Percentiles rank a stretch among this genome's conserved stretches.
Evolutionary conservation across 768 basidiomycete genomes (phyloP).

Genomic region (Mycena kentingensis): DNA sequence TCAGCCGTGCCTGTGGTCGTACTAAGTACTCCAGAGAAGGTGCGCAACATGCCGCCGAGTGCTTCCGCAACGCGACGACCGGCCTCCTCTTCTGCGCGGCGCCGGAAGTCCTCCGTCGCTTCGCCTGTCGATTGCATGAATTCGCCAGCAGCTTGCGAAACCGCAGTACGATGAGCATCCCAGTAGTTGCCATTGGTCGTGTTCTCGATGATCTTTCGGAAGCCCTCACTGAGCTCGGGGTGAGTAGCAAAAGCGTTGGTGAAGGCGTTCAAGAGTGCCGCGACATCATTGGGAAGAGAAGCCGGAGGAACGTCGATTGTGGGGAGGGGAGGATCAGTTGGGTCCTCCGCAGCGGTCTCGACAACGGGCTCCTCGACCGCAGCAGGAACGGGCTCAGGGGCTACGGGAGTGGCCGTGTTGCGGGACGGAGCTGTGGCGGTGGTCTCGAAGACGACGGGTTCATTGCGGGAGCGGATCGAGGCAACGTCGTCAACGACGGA

Average conservation of each 20-base stretch:
- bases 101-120: conserved; percentile 48
- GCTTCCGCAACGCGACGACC: conserved; percentile 63
- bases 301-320: conserved; percentile 42
- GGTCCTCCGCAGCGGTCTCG: conserved; percentile 11
- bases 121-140: conserved; percentile 49
- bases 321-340: conserved; percentile 54
- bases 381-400: conserved; percentile 14
- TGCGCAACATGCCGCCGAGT: conserved; percentile 57
- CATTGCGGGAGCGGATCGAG: conserved; percentile 37
- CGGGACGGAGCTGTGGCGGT: conserved; percentile 11
- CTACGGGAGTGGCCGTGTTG: conserved; percentile 18
- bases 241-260: conserved; percentile 59
- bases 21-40: conserved; percentile 42
- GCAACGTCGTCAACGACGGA: conserved; percentile 32
- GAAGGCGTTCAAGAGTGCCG: conserved; percentile 58
- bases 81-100: conserved; percentile 63
- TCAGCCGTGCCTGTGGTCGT: conserved; percentile 3
- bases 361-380: conserved; percentile 9
- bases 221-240: conserved; percentile 69
- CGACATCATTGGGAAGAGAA: conserved; percentile 66
- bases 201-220: conserved; percentile 66
- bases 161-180: conserved; percentile 58
- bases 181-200: conserved; percentile 69
- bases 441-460: conserved; percentile 7
- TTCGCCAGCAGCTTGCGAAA: conserved; percentile 59